A percentile compares a stretch with the other conserved stretches of the same genome.
These are phyloP conservation scores for Monosporascus cannonballus DNA, from an alignment of 2,329 filamentous ascomycete species.

Conservation along the genomic window DNA sequence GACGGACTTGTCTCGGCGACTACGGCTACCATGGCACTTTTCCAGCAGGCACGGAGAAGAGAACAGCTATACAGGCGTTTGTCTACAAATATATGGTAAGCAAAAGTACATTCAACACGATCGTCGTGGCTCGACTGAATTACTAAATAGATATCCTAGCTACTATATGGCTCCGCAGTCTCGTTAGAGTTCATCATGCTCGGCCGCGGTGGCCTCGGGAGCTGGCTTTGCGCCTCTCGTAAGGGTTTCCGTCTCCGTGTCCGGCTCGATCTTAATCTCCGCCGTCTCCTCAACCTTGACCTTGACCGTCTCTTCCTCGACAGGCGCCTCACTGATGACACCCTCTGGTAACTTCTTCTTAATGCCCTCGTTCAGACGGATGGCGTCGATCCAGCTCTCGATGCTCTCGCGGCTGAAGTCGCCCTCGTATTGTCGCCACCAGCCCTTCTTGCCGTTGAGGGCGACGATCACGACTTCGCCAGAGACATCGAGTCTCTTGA, in stretches of 20 bases:
- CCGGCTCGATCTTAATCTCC: constrained; percentile 22
- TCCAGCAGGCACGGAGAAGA: background rate
- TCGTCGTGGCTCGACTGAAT: too few species aligned
- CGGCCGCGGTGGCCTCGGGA: constrained; percentile 27
- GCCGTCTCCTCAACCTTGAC: constrained; percentile 28
- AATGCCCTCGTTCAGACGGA: constrained; percentile 78
- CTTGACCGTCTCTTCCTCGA: constrained; percentile 37
- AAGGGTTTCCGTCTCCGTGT: constrained; percentile 19
- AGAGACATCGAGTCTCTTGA: constrained; percentile 56
- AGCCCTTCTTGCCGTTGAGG: constrained; percentile 76
- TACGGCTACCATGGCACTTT: too few species aligned
- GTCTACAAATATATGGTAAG: background rate
- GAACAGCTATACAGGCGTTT: background rate
- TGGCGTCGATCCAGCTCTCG: constrained; percentile 84
- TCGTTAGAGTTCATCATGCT: constrained; percentile 47
- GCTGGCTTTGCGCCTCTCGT: constrained; percentile 28
- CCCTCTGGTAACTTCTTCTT: constrained; percentile 69
- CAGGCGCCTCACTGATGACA: constrained; percentile 39
- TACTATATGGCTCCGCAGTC: background rate
- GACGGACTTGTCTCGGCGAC: too few species aligned
- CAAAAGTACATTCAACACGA: background rate
- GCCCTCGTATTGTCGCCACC: constrained; percentile 73
- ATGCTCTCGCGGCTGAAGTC: constrained; percentile 56
- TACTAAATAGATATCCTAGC: background rate
- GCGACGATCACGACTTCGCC: constrained; percentile 67